Evolutionary conservation across 2,329 filamentous ascomycete genomes (phyloP).

Genomic region (Dactylellina drechsleri): DNA sequence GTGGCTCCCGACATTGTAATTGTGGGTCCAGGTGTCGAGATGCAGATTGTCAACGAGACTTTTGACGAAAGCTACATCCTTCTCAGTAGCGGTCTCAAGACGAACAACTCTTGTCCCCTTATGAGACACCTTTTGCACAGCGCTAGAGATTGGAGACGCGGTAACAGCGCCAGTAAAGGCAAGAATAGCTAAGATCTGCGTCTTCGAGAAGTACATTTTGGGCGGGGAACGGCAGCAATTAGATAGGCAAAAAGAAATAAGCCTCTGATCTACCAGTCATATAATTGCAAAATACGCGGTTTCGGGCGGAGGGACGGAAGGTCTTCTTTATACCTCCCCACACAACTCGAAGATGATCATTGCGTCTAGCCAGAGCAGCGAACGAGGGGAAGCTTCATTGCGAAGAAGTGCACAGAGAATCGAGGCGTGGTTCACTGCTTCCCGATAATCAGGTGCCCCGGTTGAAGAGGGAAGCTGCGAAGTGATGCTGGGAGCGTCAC

Average conservation of each 20-base stretch:
- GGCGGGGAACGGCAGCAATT: not conserved
- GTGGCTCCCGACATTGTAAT: conserved; percentile 58
- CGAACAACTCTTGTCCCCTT: conserved; percentile 63
- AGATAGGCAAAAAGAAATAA: conserved; percentile 11
- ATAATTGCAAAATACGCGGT: conserved; percentile 6
- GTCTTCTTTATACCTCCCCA: conserved; percentile 32
- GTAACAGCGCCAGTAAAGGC: conserved; percentile 43
- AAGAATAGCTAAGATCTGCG: conserved; percentile 44
- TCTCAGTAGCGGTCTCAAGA: conserved; percentile 59
- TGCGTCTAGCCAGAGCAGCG: not conserved
- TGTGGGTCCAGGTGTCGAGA: conserved; percentile 62
- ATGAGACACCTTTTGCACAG: conserved; percentile 60
- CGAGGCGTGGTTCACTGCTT: conserved; percentile 13
- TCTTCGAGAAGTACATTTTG: conserved; percentile 49
- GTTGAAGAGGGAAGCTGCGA: conserved; percentile 47
- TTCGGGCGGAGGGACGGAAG: conserved; percentile 10
- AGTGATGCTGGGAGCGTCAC: conserved; percentile 32
- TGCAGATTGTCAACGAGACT: conserved; percentile 60
- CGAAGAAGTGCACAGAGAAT: not conserved
- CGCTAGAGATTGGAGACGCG: conserved; percentile 29
- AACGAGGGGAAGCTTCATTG: conserved; percentile 2
- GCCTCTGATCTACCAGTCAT: conserved; percentile 8
- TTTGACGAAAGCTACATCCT: conserved; percentile 60
- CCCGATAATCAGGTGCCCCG: conserved; percentile 25
- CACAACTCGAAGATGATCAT: conserved; percentile 4